Evolutionary conservation across 2,329 filamentous ascomycete genomes (phyloP), one percentile per base, ranked within the genome.

Genomic region (Dactylellina haptotyla): DNA sequence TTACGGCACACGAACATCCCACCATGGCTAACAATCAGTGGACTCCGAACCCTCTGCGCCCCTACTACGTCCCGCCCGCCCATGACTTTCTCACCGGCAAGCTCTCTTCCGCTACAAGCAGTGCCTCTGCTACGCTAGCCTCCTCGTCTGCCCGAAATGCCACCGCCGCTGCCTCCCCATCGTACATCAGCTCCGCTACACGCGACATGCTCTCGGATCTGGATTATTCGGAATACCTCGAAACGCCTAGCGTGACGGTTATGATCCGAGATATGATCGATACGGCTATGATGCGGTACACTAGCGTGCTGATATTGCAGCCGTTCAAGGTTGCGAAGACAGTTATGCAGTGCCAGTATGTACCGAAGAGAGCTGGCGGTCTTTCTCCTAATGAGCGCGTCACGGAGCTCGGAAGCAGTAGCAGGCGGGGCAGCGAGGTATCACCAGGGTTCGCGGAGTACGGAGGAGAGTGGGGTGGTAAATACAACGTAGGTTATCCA

Each of bases 301-400:
- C 89, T 12, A 92, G 90, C 67, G 89, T 97, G 23, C 82, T 98
- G 79, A 89, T 97, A 80, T 90, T 92, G 61, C 95, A 99, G 82
- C 95, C 95, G 12, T 98, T 99, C 81, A 95, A 98, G 84, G 93
- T 97, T 67, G 93, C 94, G 79, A 98, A 97, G 85, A 95, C 90
- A 12, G 87, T 98, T 64, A 83, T 99, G 77, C 95, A 99, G 82
- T 78, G 77, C 46, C 75, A 75, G 39, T 72, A 75, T 53, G 69
- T 78, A 4, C 77, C 76, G 2, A 78, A 82, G 76, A 72, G 80
- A 77, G 62, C 77, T 73, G 26, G 78, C 81, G 37, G 53, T 18
- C 23, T n/a, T 53, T 46, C 46, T 45, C 37, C 34, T 34, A 62
- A 30, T 18, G 75, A 62, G 41, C 58, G 59, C 23, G 53, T 50